A percentile compares a stretch with the other conserved stretches of the same genome.
phyloP scores from a whole-genome alignment of 208 protist genomes.

The Crithidia expoeki region DNA sequence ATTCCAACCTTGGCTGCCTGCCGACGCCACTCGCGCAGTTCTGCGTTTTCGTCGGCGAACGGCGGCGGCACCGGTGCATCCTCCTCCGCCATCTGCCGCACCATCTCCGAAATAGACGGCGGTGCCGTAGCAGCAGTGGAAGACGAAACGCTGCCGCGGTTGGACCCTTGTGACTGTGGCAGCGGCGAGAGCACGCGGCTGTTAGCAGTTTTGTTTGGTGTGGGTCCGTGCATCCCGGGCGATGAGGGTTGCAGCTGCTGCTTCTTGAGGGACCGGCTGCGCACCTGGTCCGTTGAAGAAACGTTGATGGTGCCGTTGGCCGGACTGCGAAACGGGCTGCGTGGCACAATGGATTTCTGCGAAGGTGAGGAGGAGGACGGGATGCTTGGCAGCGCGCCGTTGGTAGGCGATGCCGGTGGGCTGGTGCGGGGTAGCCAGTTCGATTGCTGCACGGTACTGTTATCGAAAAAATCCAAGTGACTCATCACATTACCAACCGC shows the following conservation, averaged over 20 bases:
- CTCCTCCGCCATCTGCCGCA: constrained; percentile 26
- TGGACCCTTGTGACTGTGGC: not conserved
- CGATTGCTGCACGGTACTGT: not conserved
- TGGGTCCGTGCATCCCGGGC: too few relatives aligned
- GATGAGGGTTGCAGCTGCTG: not conserved
- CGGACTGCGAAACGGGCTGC: not conserved
- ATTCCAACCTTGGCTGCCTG: constrained; percentile 30
- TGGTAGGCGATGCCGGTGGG: not conserved
- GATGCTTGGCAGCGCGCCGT: not conserved
- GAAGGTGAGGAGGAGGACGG: constrained; percentile 1
- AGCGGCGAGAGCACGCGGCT: constrained; percentile 4
- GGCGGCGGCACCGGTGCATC: constrained; percentile 11
- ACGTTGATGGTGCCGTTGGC: too few relatives aligned
- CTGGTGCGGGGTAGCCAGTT: not conserved
- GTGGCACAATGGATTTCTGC: not conserved
- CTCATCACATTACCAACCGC: too few relatives aligned
- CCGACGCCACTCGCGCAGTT: constrained; percentile 40
- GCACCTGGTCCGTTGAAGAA: not conserved
- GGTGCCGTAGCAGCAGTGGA: not conserved
- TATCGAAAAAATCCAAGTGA: too few relatives aligned
- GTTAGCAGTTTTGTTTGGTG: not conserved
- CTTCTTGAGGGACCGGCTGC: not conserved
- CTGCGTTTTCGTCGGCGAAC: constrained; percentile 23
- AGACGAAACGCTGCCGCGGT: too few relatives aligned
- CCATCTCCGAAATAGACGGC: constrained; percentile 16